Percentiles rank a stretch among this genome's conserved stretches.
Conservation (phyloP, 345 rosid genomes). For the Populus deltoides region DNA sequence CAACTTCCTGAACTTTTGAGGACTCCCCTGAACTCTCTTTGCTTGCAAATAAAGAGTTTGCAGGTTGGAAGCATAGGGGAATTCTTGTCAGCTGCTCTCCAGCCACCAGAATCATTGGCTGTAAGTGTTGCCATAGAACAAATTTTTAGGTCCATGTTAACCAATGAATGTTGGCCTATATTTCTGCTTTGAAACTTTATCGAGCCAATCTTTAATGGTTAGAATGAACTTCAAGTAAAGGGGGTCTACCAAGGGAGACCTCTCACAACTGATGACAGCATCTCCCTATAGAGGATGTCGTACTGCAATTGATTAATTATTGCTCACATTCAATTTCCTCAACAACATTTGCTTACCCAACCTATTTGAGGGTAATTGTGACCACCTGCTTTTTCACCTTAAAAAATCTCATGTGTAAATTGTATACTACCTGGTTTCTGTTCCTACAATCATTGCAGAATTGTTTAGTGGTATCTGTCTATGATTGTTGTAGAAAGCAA, state of each 20-base stretch:
- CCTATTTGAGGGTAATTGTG: background rate
- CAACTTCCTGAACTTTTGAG: conserved; percentile 98
- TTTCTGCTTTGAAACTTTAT: background rate
- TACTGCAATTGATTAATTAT: background rate
- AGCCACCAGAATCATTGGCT: conserved; percentile 84
- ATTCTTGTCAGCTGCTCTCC: conserved; percentile 92
- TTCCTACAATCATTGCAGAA: background rate
- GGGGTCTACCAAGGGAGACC: background rate
- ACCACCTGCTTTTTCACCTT: background rate
- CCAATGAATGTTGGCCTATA: background rate
- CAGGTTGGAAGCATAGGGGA: conserved; percentile 85
- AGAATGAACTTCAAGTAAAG: background rate
- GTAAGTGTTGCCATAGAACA: conserved; percentile 45
- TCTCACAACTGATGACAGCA: background rate
- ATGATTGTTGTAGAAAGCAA: background rate
- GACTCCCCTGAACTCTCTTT: conserved; percentile 97
- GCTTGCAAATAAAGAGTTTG: conserved; percentile 97
- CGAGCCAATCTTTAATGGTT: background rate
- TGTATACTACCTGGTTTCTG: background rate
- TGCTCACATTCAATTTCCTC: background rate
- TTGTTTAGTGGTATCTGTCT: background rate
- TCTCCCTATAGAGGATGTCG: background rate
- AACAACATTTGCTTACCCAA: background rate
- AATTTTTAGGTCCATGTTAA: background rate
- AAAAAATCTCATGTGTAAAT: background rate